Base-by-base conservation (phyloP, 1,284 basidiomycete species). In the Golubevia pallescens region DNA sequence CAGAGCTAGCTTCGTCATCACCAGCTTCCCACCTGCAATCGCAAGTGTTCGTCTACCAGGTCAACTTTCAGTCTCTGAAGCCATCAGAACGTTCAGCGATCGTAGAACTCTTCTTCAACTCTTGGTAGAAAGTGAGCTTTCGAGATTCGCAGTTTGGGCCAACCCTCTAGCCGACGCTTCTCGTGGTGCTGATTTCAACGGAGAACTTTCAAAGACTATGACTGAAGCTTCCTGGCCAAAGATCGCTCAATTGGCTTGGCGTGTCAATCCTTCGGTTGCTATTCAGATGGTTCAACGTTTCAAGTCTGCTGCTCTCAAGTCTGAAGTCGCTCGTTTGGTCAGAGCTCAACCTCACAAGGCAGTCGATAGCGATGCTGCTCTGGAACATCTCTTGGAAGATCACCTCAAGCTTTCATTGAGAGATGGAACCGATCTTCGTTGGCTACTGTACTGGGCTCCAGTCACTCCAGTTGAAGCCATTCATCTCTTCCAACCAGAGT, bases 101-200 rank as follows among this genome's bases (percentile, higher is more conserved):
- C 61, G 61, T 65, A 78, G 83, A 62, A 14, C 70, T 51, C 55
- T 78, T 58, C n/a, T 60, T 48, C 89, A 92, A 58, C 87, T 96
- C 2, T 88, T 99, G 13, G 90, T 95, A 10, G 94, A 97, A 85
- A 95, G 93, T 80, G 97, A 99, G 84, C 90, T 96, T 55, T 90
- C 89, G 77, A 89, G 94, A 13, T 87, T 99, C 58, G 89, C 88
- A 2, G 95, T 99, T 1, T 99, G 97, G 97, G 88, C 89, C 58
- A 98, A 99, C 85, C 93, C 95, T 0, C 88, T 90, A 24, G 92
- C 91, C 71, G 93, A 95, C 69, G 77, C 88, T 1, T 90, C 89
- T 74, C 90, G 92, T 70, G 92, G 90, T 8, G 81, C 80, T 10
- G 78, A 81, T 60, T 81, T 71, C 60, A 60, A 61, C 0, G 78